Conservation (phyloP, 2,329 filamentous ascomycete species). For the Daldinia eschscholtzii region DNA sequence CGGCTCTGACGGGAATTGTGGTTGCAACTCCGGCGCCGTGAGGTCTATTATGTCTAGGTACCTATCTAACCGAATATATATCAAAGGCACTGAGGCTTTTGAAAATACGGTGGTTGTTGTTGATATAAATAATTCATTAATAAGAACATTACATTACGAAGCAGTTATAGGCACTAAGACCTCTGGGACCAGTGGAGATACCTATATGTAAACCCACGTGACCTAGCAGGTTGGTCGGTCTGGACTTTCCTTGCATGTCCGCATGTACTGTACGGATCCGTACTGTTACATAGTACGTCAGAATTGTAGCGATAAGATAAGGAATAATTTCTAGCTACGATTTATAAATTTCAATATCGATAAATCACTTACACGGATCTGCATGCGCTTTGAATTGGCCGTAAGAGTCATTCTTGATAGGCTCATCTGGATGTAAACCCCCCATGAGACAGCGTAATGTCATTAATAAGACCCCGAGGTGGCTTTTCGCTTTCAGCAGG, state of each 20-base stretch:
- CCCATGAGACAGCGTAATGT: slow-evolving; percentile 29
- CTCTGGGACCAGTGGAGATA: too few species aligned
- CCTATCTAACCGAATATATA: neutral
- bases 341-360: neutral
- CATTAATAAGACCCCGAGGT: slow-evolving; percentile 8
- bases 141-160: too few species aligned
- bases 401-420: slow-evolving; percentile 23
- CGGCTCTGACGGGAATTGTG: slow-evolving; percentile 14
- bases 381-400: neutral
- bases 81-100: too few species aligned
- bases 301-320: slow-evolving; percentile 11
- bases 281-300: too few species aligned
- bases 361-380: neutral
- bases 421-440: slow-evolving; percentile 9
- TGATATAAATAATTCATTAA: too few species aligned
- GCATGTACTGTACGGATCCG: too few species aligned
- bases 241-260: too few species aligned
- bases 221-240: too few species aligned
- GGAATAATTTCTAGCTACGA: slow-evolving; percentile 2
- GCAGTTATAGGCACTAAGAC: too few species aligned
- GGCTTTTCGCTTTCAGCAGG: neutral
- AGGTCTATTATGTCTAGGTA: neutral
- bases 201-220: too few species aligned
- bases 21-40: slow-evolving; percentile 15
- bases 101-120: too few species aligned